Evolutionary conservation across 108 stramenopile species (phyloP).

Genomic region (Skeletonema marinoi): DNA sequence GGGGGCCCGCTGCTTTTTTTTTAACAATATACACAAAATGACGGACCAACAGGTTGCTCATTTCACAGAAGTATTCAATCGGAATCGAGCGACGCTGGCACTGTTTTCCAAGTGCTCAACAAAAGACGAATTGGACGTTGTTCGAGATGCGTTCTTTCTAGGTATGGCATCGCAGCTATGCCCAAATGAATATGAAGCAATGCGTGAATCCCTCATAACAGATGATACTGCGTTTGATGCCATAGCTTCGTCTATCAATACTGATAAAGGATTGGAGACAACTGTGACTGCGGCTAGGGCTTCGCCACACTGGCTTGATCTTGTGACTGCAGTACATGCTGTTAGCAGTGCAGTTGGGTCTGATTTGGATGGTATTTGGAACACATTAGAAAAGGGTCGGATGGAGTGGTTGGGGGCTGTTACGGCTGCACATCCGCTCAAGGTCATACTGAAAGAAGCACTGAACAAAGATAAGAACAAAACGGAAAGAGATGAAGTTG

Average conservation of each 20-base stretch:
- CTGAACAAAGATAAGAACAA: slow-evolving; percentile 43
- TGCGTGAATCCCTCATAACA: slow-evolving; percentile 35
- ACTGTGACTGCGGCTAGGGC: slow-evolving; percentile 50
- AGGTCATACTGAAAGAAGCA: slow-evolving; percentile 55
- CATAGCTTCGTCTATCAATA: slow-evolving; percentile 33
- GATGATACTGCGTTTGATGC: slow-evolving; percentile 39
- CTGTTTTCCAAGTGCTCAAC: slow-evolving; percentile 61
- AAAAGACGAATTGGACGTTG: slow-evolving; percentile 54
- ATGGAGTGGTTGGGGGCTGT: slow-evolving; percentile 57
- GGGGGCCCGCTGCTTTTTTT: no score
- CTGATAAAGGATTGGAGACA: slow-evolving; percentile 42
- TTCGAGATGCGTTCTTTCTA: slow-evolving; percentile 62
- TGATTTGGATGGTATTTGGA: slow-evolving; percentile 61
- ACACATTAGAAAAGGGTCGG: slow-evolving; percentile 54
- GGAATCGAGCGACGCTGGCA: slow-evolving; percentile 57
- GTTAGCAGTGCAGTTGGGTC: slow-evolving; percentile 45
- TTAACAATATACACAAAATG: not conserved
- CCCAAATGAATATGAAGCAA: slow-evolving; percentile 64
- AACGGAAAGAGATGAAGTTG: slow-evolving; percentile 60
- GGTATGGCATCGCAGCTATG: slow-evolving; percentile 79
- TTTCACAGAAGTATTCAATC: slow-evolving; percentile 69
- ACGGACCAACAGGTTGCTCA: not conserved
- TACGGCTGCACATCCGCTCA: slow-evolving; percentile 56
- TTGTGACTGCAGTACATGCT: slow-evolving; percentile 39
- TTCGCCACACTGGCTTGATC: slow-evolving; percentile 39